A percentile compares a stretch with the other conserved stretches of the same genome.
Evolutionary conservation across 768 basidiomycete genomes (phyloP).

Genomic region (Rhodotorula graminis): DNA sequence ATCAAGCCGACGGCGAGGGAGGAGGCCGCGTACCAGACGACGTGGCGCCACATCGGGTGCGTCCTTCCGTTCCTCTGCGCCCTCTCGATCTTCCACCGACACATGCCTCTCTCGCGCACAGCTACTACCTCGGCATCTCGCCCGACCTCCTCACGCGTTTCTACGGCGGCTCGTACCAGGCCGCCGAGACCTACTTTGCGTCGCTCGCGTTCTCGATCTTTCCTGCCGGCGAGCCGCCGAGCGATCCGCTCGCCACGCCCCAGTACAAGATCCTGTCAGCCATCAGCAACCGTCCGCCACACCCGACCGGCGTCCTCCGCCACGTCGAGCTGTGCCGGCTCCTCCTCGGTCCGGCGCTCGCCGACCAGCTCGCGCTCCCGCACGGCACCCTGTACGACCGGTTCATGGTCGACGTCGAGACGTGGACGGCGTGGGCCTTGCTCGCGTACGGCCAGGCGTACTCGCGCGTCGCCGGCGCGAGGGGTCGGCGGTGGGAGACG

Average conservation of each 20-base stretch:
- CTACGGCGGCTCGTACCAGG: slow-evolving; percentile 36
- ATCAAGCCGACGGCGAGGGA: slow-evolving; percentile 39
- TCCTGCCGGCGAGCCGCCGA: slow-evolving; percentile 19
- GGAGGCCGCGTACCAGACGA: slow-evolving; percentile 41
- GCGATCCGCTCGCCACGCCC: slow-evolving; percentile 36
- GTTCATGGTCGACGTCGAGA: slow-evolving; percentile 8
- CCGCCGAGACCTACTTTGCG: slow-evolving; percentile 42
- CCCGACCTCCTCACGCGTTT: slow-evolving; percentile 35
- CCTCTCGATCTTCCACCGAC: background rate
- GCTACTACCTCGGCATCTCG: slow-evolving; percentile 46
- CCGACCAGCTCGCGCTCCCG: slow-evolving; percentile 44
- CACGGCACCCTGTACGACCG: slow-evolving; percentile 10
- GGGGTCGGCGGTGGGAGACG: slow-evolving; percentile 41
- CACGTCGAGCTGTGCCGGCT: slow-evolving; percentile 42
- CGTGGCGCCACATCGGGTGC: slow-evolving; percentile 47
- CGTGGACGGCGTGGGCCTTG: slow-evolving; percentile 26
- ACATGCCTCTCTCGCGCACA: background rate
- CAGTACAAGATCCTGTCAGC: slow-evolving; percentile 44
- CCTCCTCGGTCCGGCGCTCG: slow-evolving; percentile 42
- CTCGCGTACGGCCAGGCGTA: slow-evolving; percentile 40
- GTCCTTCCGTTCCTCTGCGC: background rate
- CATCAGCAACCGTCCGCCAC: slow-evolving; percentile 43
- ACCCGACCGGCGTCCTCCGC: slow-evolving; percentile 26
- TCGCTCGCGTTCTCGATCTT: slow-evolving; percentile 44
- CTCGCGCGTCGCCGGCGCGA: background rate